A percentile compares a stretch with the other conserved stretches of the same genome.
Conservation (phyloP, 495 filamentous ascomycete species). For the Penicillium bovifimosum region DNA sequence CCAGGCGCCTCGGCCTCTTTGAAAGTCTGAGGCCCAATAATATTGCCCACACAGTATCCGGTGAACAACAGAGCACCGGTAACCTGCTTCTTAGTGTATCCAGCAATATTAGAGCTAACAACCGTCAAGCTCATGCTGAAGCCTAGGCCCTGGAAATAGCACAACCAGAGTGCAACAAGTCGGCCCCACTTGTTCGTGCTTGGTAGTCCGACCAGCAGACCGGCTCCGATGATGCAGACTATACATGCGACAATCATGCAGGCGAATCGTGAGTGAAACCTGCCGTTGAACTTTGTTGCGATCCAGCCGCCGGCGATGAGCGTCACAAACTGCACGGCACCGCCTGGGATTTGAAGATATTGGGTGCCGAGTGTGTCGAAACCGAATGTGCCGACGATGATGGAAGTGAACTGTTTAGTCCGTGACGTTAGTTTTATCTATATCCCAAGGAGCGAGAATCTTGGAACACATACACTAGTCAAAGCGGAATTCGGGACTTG, state of each 20-base stretch:
- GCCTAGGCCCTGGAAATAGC: conserved; percentile 47
- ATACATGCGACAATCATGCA: conserved; percentile 41
- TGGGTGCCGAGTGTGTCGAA: conserved; percentile 51
- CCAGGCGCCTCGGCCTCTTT: conserved; percentile 46
- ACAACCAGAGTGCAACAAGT: conserved; percentile 49
- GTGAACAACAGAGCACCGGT: conserved; percentile 48
- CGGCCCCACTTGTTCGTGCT: conserved; percentile 49
- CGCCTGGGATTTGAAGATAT: conserved; percentile 48
- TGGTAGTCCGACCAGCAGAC: conserved; percentile 46
- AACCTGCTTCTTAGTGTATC: conserved; percentile 52
- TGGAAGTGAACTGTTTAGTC: conserved; percentile 34
- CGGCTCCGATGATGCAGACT: conserved; percentile 53
- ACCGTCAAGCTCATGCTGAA: conserved; percentile 46
- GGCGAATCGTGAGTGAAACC: conserved; percentile 27
- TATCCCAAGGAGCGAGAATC: neutral
- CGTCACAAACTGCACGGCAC: conserved; percentile 37
- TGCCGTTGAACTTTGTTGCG: conserved; percentile 32
- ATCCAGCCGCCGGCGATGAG: conserved; percentile 34
- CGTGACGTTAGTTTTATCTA: neutral
- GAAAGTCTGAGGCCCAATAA: conserved; percentile 51
- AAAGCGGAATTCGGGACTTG: conserved; percentile 37
- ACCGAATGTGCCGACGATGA: conserved; percentile 48
- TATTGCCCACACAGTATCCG: conserved; percentile 35
- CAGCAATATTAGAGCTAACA: conserved; percentile 45
- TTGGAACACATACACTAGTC: conserved; percentile 29